Base-by-base conservation (phyloP, 352 stramenopile species). In the Aphanomyces astaci region DNA sequence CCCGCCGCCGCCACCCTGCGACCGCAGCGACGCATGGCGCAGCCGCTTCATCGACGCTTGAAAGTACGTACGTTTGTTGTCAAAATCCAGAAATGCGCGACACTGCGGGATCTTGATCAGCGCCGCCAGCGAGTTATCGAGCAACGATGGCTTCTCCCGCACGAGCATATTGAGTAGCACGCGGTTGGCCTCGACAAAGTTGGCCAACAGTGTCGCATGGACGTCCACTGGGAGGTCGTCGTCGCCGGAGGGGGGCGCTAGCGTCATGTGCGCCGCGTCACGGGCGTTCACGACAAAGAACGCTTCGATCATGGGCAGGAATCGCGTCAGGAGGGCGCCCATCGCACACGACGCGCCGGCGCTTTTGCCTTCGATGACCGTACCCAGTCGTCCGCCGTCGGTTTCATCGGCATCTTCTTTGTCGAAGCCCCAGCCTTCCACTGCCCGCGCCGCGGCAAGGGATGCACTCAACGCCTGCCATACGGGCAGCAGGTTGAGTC, bases 11-110 rank as follows among this genome's bases (percentile, higher is more conserved):
- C 92, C 92, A 24, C 93, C 90, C 46, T 96, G 91, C 57, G 92
- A 93, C 27, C 84, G 78, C 59, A 93, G 66, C 33, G 88, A 83
- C 10, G 76, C 72, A 63, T 96, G 81, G 19, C 95, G 88, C 27
- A 99, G 76, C 51, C 85, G 87, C 74, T 94, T 94, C 84, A 96
- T 90, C 72, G 97, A 87, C 31, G 82, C 96, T 77, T 98, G 96
- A 77, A 99, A 99, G 82, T 98, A 99, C 36, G 96, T 94, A 13
- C 97, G 85, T 73, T 99, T 99, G 68, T 99, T 98, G 78, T 99
- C 97, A 72, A 99, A 99, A 69, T 98, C 96, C 55, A 99, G 70
- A 55, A 98, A 97, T 28, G 87, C 81, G 32, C 96, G 85, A 73
- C 96, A 99, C 28, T 93, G 84, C 28, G 96, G 81, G 64, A 98